phyloP scores from a whole-genome alignment of 768 basidiomycete species.

The Agaricus subrufescens region DNA sequence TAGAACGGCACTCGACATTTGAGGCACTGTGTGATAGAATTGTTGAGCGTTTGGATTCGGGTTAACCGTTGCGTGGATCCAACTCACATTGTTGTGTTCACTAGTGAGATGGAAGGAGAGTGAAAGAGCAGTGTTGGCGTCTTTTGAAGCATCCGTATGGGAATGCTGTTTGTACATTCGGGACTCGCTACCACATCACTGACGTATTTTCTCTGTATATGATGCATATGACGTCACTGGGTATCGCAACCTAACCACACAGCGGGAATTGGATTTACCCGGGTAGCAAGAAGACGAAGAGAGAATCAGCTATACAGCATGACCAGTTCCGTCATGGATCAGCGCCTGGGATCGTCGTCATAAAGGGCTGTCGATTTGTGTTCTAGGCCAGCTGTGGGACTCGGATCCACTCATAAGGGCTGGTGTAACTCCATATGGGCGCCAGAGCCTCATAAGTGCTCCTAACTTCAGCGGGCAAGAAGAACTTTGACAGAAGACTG shows the following conservation, averaged over 20 bases:
- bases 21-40: no score
- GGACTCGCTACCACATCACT: neutral
- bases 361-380: no score
- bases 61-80: no score
- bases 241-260: neutral
- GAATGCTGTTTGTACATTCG: neutral
- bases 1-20: slow-evolving; percentile 4
- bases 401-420: no score
- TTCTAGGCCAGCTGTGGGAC: no score
- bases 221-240: slow-evolving; percentile 5
- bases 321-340: neutral
- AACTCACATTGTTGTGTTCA: no score
- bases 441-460: no score
- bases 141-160: neutral
- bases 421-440: no score
- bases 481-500: no score
- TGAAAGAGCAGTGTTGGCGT: neutral
- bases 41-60: neutral
- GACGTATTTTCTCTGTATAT: slow-evolving; percentile 1
- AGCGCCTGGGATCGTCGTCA: neutral
- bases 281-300: no score
- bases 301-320: neutral
- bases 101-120: neutral
- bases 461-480: no score
- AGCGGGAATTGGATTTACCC: no score